A percentile compares a stretch with the other conserved stretches of the same genome.
These are phyloP conservation scores for Fusarium bactridioides DNA, from an alignment of 2,329 filamentous ascomycete genomes.

Conservation along the genomic window DNA sequence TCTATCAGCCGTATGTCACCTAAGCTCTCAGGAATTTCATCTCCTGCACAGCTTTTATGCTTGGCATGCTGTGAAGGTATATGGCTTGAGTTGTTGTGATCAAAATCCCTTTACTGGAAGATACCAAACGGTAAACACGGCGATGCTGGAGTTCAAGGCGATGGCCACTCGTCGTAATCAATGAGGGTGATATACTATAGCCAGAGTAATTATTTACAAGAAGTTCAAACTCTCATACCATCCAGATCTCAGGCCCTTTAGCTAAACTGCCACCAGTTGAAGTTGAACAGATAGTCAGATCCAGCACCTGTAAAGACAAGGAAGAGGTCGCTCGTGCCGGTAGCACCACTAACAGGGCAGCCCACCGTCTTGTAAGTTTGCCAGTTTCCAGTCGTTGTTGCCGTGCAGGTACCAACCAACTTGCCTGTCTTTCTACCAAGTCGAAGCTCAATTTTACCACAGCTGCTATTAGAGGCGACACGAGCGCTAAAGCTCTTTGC, in stretches of 20 bases:
- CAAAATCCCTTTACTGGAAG: too few species aligned
- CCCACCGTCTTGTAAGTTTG: background rate
- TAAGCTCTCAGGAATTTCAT: background rate
- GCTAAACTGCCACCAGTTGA: conserved; percentile 14
- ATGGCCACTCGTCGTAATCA: accelerated
- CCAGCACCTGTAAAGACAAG: background rate
- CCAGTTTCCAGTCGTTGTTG: background rate
- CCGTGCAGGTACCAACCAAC: conserved; percentile 8
- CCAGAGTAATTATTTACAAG: background rate
- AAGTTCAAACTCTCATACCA: background rate
- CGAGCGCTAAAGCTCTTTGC: background rate
- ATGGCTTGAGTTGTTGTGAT: too few species aligned
- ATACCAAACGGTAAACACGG: too few species aligned
- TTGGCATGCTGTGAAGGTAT: too few species aligned
- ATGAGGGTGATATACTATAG: background rate
- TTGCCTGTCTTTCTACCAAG: background rate
- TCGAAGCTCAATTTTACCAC: conserved; percentile 3
- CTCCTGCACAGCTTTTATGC: too few species aligned
- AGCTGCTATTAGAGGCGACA: background rate
- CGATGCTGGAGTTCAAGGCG: accelerated
- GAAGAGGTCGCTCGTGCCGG: background rate
- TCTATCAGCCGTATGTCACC: conserved; percentile 8
- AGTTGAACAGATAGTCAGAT: background rate
- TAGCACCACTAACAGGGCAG: background rate
- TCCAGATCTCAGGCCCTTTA: accelerated